Percentiles rank a stretch among this genome's conserved stretches.
Evolutionary conservation across 179 eudicot genomes (phyloP).

Genomic region (Carnegiea gigantea): DNA sequence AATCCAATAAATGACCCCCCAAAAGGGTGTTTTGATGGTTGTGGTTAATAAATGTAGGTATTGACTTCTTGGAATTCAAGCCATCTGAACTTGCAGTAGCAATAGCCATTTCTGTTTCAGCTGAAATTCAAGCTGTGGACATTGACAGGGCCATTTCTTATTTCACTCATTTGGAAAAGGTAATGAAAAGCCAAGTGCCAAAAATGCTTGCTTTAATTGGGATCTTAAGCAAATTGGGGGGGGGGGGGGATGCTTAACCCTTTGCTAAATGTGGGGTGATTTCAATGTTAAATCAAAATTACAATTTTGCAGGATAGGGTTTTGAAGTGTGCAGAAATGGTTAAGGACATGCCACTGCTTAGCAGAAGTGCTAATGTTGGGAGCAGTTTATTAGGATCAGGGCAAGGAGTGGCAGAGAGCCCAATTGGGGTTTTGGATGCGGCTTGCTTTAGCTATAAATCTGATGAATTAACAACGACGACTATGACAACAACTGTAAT

Average conservation of each 20-base stretch:
- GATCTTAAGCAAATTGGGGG: no score
- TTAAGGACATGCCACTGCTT: conserved; percentile 31
- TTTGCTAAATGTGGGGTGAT: no score
- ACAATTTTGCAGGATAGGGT: conserved; percentile 54
- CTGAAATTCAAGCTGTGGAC: conserved; percentile 40
- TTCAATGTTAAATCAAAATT: not conserved
- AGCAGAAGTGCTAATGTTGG: conserved; percentile 14
- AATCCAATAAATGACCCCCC: conserved; percentile 8
- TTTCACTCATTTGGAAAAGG: conserved; percentile 52
- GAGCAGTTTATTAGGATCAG: not conserved
- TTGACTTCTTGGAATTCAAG: conserved; percentile 68
- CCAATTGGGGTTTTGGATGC: conserved; percentile 13
- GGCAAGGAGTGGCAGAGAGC: conserved; percentile 6
- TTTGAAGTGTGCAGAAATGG: conserved; percentile 53
- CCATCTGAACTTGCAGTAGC: conserved; percentile 70
- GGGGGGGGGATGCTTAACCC: no score
- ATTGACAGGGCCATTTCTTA: conserved; percentile 44
- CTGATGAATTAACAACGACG: conserved; percentile 1
- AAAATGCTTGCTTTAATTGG: not conserved
- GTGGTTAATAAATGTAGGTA: conserved; percentile 59
- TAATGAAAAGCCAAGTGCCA: conserved; percentile 14
- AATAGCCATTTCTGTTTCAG: conserved; percentile 49
- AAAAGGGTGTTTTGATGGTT: conserved; percentile 29
- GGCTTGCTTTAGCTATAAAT: conserved; percentile 4
- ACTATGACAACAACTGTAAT: not conserved